phyloP scores from a whole-genome alignment of 805 yeast genomes.

The Candida succiphila region DNA sequence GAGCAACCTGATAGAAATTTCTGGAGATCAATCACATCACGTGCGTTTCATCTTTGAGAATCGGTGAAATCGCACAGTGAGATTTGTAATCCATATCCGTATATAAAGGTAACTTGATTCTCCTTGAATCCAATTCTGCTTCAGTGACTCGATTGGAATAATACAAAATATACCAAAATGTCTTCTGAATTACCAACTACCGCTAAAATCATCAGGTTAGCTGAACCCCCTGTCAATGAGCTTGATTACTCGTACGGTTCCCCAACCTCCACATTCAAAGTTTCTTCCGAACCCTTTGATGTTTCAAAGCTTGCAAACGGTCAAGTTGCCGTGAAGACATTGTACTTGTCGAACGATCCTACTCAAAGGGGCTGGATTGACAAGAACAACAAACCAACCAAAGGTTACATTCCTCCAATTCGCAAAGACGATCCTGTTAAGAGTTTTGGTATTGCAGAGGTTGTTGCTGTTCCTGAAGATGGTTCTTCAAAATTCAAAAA shows the following conservation, averaged over 20 bases:
- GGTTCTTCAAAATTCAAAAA: slow-evolving; percentile 24
- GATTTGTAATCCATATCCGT: too few relatives aligned
- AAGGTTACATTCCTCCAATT: slow-evolving; percentile 27
- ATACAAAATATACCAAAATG: too few relatives aligned
- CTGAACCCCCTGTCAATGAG: slow-evolving; percentile 1
- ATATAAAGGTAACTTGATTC: too few relatives aligned
- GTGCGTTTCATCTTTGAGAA: too few relatives aligned
- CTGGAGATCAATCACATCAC: too few relatives aligned
- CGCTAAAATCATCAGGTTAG: slow-evolving; percentile 1
- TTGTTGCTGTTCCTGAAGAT: slow-evolving; percentile 17
- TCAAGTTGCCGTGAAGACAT: slow-evolving; percentile 31
- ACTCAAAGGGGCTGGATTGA: slow-evolving; percentile 52
- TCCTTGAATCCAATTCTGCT: too few relatives aligned
- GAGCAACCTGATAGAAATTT: too few relatives aligned
- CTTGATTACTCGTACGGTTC: slow-evolving; percentile 4
- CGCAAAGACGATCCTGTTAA: slow-evolving; percentile 35
- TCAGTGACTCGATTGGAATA: too few relatives aligned
- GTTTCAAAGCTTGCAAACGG: slow-evolving; percentile 1
- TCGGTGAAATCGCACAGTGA: too few relatives aligned
- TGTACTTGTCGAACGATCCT: slow-evolving; percentile 49
- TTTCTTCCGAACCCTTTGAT: slow-evolving; percentile 1
- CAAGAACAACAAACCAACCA: slow-evolving; percentile 20
- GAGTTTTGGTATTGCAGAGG: slow-evolving; percentile 36
- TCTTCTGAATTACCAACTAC: too few relatives aligned
- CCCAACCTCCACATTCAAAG: slow-evolving; percentile 10